Base-by-base conservation (phyloP, 2,329 filamentous ascomycete species). In the Achaetomium macrosporum region DNA sequence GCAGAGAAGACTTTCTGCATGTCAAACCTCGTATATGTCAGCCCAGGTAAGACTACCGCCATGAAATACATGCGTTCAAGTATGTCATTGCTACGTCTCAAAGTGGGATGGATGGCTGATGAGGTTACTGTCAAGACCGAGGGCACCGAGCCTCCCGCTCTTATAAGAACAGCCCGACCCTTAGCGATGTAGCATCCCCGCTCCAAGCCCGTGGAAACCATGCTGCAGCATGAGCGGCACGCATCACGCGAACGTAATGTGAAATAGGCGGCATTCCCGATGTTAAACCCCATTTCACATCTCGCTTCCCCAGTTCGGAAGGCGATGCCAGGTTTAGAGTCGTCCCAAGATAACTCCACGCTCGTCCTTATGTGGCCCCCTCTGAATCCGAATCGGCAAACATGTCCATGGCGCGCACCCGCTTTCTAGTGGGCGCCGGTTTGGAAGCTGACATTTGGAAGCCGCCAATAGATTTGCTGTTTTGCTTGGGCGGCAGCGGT, bases 351-450 rank as follows among this genome's bases (percentile, higher is more conserved):
- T 55, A 50, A 40, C 56, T 31, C 31, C n/a, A 8, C 20, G 20
- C 10, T n/a, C 11, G 19, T 19, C 20, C 11, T 33, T 39, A 58
- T 39, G 46, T 29, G n/a, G 3, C 56, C 17, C 33, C 65, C n/a
- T 73, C 71, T 30, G 68, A 72, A 39, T 69, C 87, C 5, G 85
- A 87, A 66, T 87, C 86, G 11, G 86, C 88, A 79, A 93, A 95
- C 88, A 93, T 91, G 65, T 93, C 88, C 60, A 87, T 87, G 5
- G 88, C 88, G 60, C 83, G 83, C 68, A 88, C 85, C 57, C 86
- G 78, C 64, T 80, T 85, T 61, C 79, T 74, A 58, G 74, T 64
- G 53, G 63, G 56, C 44, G 64, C 62, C 50, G 59, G 45, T 8
- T 64, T 60, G 30, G 55, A 57, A 19, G 43, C 56, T 12, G 51